Percentiles rank a stretch among this genome's conserved stretches.
Conservation (phyloP, 768 basidiomycete species). For the Russula brevipes region DNA sequence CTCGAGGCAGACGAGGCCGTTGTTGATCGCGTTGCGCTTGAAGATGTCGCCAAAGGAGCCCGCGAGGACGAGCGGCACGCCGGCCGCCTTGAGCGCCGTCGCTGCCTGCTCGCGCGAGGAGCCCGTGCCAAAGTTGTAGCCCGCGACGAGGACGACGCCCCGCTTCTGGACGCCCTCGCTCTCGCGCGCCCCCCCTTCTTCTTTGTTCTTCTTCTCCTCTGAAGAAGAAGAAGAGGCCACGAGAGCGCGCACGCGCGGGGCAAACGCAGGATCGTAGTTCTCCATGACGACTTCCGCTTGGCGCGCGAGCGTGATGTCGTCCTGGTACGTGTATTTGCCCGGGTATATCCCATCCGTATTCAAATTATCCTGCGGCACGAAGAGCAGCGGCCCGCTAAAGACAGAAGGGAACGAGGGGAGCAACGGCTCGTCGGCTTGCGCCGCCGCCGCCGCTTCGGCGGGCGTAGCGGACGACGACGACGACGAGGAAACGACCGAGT, state of each 20-base stretch:
- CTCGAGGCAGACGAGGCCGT: conserved; percentile 93
- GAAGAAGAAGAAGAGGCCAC: conserved; percentile 22
- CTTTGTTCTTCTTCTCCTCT: too few relatives aligned
- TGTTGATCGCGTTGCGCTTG: conserved; percentile 99
- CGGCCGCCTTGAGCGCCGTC: conserved; percentile 91
- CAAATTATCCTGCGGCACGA: conserved; percentile 93
- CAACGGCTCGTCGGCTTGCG: conserved; percentile 50
- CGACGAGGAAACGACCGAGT: conserved; percentile 42
- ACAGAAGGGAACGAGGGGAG: conserved; percentile 75
- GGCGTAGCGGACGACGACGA: conserved; percentile 8
- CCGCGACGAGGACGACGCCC: conserved; percentile 81
- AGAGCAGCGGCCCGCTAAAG: conserved; percentile 84
- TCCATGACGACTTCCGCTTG: conserved; percentile 99
- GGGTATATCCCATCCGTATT: conserved; percentile 99
- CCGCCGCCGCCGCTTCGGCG: too few relatives aligned
- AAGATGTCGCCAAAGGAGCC: conserved; percentile 99
- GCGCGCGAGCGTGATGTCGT: conserved; percentile 91
- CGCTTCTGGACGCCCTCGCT: conserved; percentile 32
- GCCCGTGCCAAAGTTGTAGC: conserved; percentile 98
- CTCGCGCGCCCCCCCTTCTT: too few relatives aligned
- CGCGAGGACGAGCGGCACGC: conserved; percentile 89
- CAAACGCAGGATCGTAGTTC: conserved; percentile 93
- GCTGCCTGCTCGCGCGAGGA: conserved; percentile 98
- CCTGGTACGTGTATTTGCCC: conserved; percentile 98
- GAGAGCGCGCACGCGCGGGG: conserved; percentile 57